Conservation (phyloP, 2,329 filamentous ascomycete genomes). For the Arthrobotrys iridis region DNA sequence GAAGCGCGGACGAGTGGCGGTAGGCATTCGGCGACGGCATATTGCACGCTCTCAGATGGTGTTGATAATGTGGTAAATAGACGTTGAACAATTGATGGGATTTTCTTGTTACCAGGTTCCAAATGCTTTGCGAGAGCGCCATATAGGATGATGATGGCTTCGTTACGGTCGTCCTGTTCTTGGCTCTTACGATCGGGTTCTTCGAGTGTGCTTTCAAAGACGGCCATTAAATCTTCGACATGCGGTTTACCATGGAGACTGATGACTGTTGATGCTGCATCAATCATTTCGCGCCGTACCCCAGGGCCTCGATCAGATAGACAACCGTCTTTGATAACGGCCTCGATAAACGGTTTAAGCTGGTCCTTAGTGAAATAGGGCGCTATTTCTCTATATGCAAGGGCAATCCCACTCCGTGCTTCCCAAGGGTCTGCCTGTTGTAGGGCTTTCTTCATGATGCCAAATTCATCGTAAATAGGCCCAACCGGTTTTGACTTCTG, state of each 20-base stretch:
- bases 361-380: constrained; percentile 73
- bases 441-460: constrained; percentile 84
- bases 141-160: constrained; percentile 97
- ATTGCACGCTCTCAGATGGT: constrained; percentile 95
- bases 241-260: constrained; percentile 81
- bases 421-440: constrained; percentile 92
- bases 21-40: constrained; percentile 91
- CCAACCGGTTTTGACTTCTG: constrained; percentile 83
- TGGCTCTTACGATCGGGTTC: constrained; percentile 82
- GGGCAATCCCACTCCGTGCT: constrained; percentile 84
- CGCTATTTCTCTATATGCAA: constrained; percentile 85
- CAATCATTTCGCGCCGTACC: constrained; percentile 90
- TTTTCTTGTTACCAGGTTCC: constrained; percentile 81
- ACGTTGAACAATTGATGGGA: constrained; percentile 86
- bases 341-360: constrained; percentile 81
- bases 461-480: constrained; percentile 88
- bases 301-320: constrained; percentile 81
- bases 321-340: constrained; percentile 85
- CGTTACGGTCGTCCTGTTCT: constrained; percentile 87
- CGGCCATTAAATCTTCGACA: constrained; percentile 88
- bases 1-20: constrained; percentile 88
- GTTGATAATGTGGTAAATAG: constrained; percentile 88
- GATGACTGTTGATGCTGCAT: constrained; percentile 84
- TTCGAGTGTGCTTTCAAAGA: constrained; percentile 89
- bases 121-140: constrained; percentile 91